Evolutionary conservation across 495 filamentous ascomycete species (phyloP).

Genomic region (Tuber borchii): DNA sequence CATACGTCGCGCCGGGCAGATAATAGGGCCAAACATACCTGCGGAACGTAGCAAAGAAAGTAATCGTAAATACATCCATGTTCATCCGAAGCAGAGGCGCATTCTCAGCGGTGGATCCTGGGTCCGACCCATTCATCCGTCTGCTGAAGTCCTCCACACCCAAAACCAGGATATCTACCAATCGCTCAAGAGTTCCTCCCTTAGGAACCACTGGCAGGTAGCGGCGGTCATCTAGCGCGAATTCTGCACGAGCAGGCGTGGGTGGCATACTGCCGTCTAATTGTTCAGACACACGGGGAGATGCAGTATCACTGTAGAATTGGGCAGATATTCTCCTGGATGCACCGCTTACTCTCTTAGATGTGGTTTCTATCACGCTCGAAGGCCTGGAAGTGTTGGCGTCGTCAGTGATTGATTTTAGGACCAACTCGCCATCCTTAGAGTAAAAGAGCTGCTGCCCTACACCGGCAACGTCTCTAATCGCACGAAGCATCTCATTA

Average conservation of each 20-base stretch:
- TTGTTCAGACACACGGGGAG: conserved; percentile 34
- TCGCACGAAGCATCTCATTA: conserved; percentile 40
- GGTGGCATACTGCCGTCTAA: conserved; percentile 29
- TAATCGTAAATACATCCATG: conserved; percentile 44
- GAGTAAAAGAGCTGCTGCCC: conserved; percentile 42
- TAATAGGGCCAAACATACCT: conserved; percentile 28
- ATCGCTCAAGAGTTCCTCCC: conserved; percentile 43
- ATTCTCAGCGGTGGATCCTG: conserved; percentile 19
- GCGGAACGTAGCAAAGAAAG: conserved; percentile 43
- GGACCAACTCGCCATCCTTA: conserved; percentile 41
- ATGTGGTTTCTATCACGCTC: conserved; percentile 41
- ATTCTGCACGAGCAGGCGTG: conserved; percentile 30
- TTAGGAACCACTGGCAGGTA: conserved; percentile 40
- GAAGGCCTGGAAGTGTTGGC: conserved; percentile 36
- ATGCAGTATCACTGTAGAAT: conserved; percentile 30
- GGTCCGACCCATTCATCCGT: conserved; percentile 40
- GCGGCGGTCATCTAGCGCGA: conserved; percentile 21
- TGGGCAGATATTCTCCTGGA: conserved; percentile 40
- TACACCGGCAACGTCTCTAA: conserved; percentile 42
- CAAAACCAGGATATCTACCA: conserved; percentile 43
- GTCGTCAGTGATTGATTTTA: conserved; percentile 42
- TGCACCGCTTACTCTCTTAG: conserved; percentile 38
- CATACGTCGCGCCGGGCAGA: not conserved
- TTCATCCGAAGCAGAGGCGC: conserved; percentile 40
- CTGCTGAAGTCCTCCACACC: conserved; percentile 43